Base-by-base conservation (phyloP, 164 flowering plant genomes). In the Akebia trifoliata region DNA sequence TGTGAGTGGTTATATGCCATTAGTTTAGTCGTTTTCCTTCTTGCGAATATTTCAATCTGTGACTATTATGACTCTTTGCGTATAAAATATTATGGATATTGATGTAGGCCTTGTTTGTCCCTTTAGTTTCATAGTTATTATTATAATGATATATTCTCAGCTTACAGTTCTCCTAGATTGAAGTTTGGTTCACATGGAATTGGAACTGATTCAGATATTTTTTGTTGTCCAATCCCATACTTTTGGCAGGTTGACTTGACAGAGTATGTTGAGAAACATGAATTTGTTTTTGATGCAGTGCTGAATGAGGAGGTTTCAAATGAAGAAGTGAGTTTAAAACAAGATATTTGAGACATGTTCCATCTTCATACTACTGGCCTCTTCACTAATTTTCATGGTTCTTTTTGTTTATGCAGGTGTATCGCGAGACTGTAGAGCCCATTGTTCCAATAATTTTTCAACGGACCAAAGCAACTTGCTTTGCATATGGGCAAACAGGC, bases 401-500 rank as follows among this genome's bases (percentile, higher is more conserved):
- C n/a, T 43, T 56, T 65, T 39, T 48, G 22, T 43, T 45, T 24
- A 25, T 67, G 17, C 62, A 89, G 98, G 91, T 92, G 8, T 92
- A 92, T 65, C 79, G 70, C 26, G 87, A 88, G 60, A 92, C 96
- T 17, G 95, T 92, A 69, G 87, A 85, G 67, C 93, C 91, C 37
- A 76, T 92, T 50, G 92, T 92, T 61, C 98, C 98, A 4, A 66
- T 78, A 38, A 85, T 92, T 67, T 92, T 92, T 63, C 78, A 84
- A 18, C 73, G 88, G 52, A 92, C 95, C 26, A 92, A 92, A 73
- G 96, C 96, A 37, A 92, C 98, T 26, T 92, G 98, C 74, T 92
- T 92, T 79, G 98, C 98, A 32, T 92, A 92, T 79, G 98, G 98
- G 59, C 98, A 92, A 68, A 92, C 98, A 76, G 98, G 98, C 62